Conservation (phyloP, 768 basidiomycete species). For the Mrakia frigida region DNA sequence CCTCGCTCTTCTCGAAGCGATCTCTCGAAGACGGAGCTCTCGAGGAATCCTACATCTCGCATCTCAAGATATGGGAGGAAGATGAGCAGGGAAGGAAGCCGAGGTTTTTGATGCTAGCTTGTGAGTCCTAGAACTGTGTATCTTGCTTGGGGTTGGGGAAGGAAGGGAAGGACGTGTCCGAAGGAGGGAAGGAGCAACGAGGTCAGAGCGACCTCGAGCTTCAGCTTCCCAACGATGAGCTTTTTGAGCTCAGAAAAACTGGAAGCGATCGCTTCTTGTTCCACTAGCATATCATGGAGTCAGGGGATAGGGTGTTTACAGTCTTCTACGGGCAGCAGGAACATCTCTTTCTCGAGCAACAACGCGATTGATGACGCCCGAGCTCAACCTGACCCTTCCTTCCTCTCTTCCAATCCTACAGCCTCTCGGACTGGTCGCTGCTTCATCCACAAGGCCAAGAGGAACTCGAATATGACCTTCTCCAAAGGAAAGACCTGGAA, state of each 20-base stretch:
- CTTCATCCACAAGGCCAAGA: slow-evolving; percentile 90
- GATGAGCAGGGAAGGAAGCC: slow-evolving; percentile 55
- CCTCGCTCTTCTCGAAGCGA: slow-evolving; percentile 73
- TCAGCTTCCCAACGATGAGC: neutral
- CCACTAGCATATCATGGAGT: no score
- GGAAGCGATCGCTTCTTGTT: no score
- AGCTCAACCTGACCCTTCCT: neutral
- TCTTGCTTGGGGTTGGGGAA: neutral
- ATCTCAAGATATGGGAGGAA: slow-evolving; percentile 93
- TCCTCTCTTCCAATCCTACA: slow-evolving; percentile 36
- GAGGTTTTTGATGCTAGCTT: slow-evolving; percentile 81
- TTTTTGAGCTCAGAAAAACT: neutral
- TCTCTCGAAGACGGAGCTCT: slow-evolving; percentile 54
- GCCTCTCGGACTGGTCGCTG: slow-evolving; percentile 60
- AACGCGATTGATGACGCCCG: no score
- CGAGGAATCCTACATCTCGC: slow-evolving; percentile 76
- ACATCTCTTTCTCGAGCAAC: no score
- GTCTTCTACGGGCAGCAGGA: no score
- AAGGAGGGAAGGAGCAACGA: neutral
- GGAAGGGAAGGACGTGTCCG: neutral
- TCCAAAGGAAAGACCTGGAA: slow-evolving; percentile 97
- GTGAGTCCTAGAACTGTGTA: slow-evolving; percentile 50
- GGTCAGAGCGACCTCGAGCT: neutral
- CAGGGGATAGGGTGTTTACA: no score
- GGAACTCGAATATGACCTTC: slow-evolving; percentile 84